phyloP scores from a whole-genome alignment of 2,329 filamentous ascomycete genomes.

The Trichocomaceae sp. region DNA sequence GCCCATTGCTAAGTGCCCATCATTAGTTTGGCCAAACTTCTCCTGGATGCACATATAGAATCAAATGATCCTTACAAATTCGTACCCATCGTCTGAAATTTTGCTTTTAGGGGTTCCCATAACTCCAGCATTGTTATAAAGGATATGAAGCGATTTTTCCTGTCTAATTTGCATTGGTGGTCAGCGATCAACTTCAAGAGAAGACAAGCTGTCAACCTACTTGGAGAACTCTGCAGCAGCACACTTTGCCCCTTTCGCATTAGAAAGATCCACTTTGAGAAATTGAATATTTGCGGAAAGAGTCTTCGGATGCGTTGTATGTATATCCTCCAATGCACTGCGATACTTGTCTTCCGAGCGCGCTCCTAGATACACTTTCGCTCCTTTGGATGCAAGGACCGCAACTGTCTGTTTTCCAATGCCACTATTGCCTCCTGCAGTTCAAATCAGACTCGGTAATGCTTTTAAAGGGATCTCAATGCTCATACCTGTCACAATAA shows the following conservation, averaged over 20 bases:
- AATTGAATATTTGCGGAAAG: not conserved
- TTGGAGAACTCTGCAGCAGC: not conserved
- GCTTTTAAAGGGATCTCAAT: not conserved
- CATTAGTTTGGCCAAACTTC: not conserved
- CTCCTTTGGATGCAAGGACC: not conserved
- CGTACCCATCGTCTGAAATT: not conserved
- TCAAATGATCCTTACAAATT: not conserved
- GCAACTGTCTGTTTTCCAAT: not conserved
- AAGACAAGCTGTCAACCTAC: not conserved
- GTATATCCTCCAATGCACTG: not conserved
- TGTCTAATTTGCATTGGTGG: not conserved
- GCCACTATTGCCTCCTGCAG: not conserved
- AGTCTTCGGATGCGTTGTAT: not conserved
- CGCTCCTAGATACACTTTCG: not conserved
- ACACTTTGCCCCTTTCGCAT: not conserved
- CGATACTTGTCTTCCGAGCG: not conserved
- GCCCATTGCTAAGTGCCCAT: not conserved
- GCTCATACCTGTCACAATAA: not conserved
- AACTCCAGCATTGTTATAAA: conserved; percentile 1
- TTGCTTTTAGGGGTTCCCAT: not conserved
- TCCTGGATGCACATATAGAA: not conserved
- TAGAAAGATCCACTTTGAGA: not conserved
- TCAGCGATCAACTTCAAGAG: not conserved
- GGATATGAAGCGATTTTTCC: not conserved
- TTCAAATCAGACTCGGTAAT: not conserved